phyloP scores from a whole-genome alignment of 768 basidiomycete genomes.

The Asterophora lycoperdoides region DNA sequence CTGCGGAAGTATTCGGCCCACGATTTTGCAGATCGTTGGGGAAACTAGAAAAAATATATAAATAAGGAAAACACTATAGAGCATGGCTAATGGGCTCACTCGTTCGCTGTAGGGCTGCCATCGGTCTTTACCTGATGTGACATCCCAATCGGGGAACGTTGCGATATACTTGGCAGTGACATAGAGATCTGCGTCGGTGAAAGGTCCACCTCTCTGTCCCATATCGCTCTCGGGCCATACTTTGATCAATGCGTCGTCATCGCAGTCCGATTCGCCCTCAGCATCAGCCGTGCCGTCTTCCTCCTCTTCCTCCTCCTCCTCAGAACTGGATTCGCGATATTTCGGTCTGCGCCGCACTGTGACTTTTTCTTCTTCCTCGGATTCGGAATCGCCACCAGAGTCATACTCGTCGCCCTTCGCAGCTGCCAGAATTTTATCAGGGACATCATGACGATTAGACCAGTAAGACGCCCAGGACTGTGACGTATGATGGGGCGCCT shows the following conservation, averaged over 20 bases:
- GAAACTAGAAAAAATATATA: conserved; percentile 34
- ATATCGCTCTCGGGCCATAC: conserved; percentile 42
- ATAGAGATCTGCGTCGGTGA: conserved; percentile 60
- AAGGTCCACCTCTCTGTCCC: conserved; percentile 46
- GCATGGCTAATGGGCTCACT: conserved; percentile 29
- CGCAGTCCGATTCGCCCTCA: conserved; percentile 29
- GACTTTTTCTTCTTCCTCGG: conserved; percentile 20
- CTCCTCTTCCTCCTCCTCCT: conserved; percentile 26
- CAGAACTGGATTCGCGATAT: conserved; percentile 33
- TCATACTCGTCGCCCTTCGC: conserved; percentile 32
- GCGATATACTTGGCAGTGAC: conserved; percentile 58
- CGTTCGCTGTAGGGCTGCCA: conserved; percentile 53
- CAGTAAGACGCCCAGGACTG: conserved; percentile 67
- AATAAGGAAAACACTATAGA: not conserved
- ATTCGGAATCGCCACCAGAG: conserved; percentile 18
- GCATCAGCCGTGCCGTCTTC: conserved; percentile 19
- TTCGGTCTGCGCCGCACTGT: conserved; percentile 22
- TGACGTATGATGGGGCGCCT: conserved; percentile 67
- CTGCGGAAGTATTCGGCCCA: conserved; percentile 61
- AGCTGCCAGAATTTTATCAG: conserved; percentile 58
- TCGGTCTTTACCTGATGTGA: conserved; percentile 37
- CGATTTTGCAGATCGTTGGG: conserved; percentile 49
- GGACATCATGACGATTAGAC: conserved; percentile 59
- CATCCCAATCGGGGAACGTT: conserved; percentile 42
- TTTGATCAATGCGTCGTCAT: conserved; percentile 28